Percentiles rank a stretch among this genome's conserved stretches.
These are phyloP conservation scores for Zelopaecilomyces penicillatus DNA, from an alignment of 2,329 filamentous ascomycete genomes.

Conservation along the genomic window DNA sequence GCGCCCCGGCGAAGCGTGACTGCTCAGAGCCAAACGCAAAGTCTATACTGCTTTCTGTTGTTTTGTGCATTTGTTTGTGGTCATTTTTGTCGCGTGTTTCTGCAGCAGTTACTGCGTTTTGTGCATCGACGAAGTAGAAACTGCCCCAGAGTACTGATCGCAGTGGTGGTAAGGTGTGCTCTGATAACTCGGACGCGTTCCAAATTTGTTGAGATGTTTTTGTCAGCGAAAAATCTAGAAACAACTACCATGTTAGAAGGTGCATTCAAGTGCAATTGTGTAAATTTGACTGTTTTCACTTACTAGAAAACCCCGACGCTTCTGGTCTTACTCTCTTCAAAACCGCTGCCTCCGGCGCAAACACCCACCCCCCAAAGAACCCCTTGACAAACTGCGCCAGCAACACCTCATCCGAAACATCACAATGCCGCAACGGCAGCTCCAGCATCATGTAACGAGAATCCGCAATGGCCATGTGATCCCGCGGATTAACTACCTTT, in stretches of 20 bases:
- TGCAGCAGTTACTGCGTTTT: not conserved
- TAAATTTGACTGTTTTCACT: not conserved
- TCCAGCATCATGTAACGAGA: constrained; percentile 16
- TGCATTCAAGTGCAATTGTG: not conserved
- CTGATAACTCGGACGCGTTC: constrained; percentile 12
- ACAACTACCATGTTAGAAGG: not conserved
- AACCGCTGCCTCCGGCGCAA: constrained; percentile 15
- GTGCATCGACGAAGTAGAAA: constrained; percentile 18
- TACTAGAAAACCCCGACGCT: not conserved
- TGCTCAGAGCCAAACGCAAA: constrained; percentile 20
- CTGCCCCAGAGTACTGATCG: constrained; percentile 17
- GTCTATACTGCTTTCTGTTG: constrained; percentile 19
- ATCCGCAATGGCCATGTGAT: constrained; percentile 14
- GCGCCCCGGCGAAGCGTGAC: constrained; percentile 18
- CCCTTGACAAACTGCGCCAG: constrained; percentile 20
- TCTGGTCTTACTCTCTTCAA: constrained; percentile 8
- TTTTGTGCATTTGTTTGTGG: not conserved
- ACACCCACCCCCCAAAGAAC: constrained; percentile 22
- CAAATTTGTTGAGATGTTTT: constrained; percentile 10
- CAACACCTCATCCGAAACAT: constrained; percentile 17
- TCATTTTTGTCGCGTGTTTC: no score
- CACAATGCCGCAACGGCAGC: constrained; percentile 8
- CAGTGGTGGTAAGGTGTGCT: constrained; percentile 10
- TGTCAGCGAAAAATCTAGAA: not conserved
- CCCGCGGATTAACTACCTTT: constrained; percentile 17